These are phyloP conservation scores for Protomyces macrosporus DNA, from an alignment of 1,139 yeast species.

Conservation along the genomic window DNA sequence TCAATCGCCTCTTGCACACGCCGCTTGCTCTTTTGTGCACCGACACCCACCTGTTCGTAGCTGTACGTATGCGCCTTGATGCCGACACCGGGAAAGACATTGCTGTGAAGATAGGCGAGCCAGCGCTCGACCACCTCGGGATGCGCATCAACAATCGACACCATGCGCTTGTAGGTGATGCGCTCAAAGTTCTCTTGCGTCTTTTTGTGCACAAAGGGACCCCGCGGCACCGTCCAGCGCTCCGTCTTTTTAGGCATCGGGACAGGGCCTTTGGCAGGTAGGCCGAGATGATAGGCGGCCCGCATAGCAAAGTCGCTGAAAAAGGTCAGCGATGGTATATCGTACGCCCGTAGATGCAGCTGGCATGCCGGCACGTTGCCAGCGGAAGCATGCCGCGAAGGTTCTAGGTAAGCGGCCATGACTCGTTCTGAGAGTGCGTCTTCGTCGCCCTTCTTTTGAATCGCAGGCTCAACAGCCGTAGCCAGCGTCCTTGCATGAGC, in stretches of 20 bases:
- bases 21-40: background rate
- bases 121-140: conserved; percentile 80
- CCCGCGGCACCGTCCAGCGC: conserved; percentile 87
- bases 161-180: conserved; percentile 67
- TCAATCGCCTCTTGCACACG: background rate
- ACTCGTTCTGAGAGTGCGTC: conserved; percentile 63
- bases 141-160: conserved; percentile 76
- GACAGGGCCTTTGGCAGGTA: conserved; percentile 68
- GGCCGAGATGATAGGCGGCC: conserved; percentile 82
- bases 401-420: conserved; percentile 74
- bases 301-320: conserved; percentile 82
- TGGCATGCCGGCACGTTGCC: conserved; percentile 65
- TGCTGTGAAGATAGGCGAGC: conserved; percentile 71
- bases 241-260: conserved; percentile 70
- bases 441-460: background rate
- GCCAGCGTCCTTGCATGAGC: background rate
- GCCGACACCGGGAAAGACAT: conserved; percentile 76
- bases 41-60: conserved; percentile 19
- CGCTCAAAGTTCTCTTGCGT: conserved; percentile 92
- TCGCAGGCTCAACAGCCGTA: background rate
- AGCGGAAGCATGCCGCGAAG: conserved; percentile 60
- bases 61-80: conserved; percentile 53
- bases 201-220: conserved; percentile 93
- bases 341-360: conserved; percentile 66
- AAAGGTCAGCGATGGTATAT: conserved; percentile 62